Conservation (phyloP, 2,329 filamentous ascomycete genomes). For the Amphichorda felina region DNA sequence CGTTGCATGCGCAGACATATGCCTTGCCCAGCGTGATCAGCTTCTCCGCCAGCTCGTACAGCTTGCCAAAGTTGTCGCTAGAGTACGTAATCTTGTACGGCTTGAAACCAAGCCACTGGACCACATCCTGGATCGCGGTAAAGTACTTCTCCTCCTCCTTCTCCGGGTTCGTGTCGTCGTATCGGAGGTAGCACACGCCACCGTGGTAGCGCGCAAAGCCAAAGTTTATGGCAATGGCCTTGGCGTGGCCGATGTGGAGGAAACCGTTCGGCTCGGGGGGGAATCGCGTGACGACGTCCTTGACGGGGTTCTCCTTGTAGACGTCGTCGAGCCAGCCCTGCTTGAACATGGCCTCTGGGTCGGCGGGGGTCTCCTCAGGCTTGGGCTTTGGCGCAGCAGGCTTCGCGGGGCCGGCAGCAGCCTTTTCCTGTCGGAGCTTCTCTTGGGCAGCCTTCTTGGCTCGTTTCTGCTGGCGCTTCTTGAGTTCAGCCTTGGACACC, state of each 20-base stretch:
- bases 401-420: slow-evolving; percentile 43
- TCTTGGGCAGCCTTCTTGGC: slow-evolving; percentile 38
- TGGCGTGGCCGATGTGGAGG: slow-evolving; percentile 89
- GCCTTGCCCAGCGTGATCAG: slow-evolving; percentile 55
- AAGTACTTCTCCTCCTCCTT: slow-evolving; percentile 89
- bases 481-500: slow-evolving; percentile 50
- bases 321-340: slow-evolving; percentile 64
- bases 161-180: slow-evolving; percentile 92
- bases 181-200: slow-evolving; percentile 43
- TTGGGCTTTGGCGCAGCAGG: slow-evolving; percentile 31
- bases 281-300: slow-evolving; percentile 58
- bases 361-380: slow-evolving; percentile 29
- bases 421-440: slow-evolving; percentile 81
- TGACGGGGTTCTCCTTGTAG: slow-evolving; percentile 53
- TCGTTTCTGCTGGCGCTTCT: slow-evolving; percentile 45
- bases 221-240: slow-evolving; percentile 94
- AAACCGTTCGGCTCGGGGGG: slow-evolving; percentile 49
- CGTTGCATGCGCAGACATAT: slow-evolving; percentile 78
- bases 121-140: slow-evolving; percentile 73
- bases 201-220: slow-evolving; percentile 81
- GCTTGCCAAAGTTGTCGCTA: slow-evolving; percentile 72
- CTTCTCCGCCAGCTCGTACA: slow-evolving; percentile 79
- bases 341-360: slow-evolving; percentile 65
- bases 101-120: slow-evolving; percentile 63
- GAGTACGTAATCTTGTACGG: slow-evolving; percentile 57